A percentile compares a stretch with the other conserved stretches of the same genome.
Evolutionary conservation across 345 rosid species (phyloP).

Genomic region (Theobroma cacao): DNA sequence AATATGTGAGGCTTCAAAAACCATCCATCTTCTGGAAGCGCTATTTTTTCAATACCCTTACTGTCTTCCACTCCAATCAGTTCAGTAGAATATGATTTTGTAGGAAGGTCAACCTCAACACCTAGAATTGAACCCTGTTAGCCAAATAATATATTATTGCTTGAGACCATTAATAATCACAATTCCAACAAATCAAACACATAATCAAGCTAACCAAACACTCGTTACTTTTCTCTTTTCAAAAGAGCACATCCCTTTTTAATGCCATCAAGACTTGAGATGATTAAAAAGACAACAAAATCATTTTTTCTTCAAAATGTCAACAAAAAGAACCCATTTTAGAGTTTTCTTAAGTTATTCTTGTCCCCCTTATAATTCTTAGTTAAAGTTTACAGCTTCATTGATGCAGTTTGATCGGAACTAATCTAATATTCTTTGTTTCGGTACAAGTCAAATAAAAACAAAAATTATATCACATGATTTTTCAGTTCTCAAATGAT

Average conservation of each 20-base stretch:
- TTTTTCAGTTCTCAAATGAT: not conserved
- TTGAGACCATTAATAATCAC: constrained; percentile 24
- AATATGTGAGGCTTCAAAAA: constrained; percentile 68
- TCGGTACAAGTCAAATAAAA: not conserved
- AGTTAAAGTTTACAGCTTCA: not conserved
- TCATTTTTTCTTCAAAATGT: not conserved
- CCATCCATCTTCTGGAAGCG: constrained; percentile 50
- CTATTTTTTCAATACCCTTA: constrained; percentile 40
- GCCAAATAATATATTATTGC: constrained; percentile 49
- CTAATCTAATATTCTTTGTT: not conserved
- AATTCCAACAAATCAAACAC: not conserved
- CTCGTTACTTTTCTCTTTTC: not conserved
- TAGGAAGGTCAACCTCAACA: constrained; percentile 75
- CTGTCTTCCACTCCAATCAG: constrained; percentile 41
- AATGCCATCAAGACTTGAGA: not conserved
- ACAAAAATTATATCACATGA: not conserved
- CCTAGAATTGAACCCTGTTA: constrained; percentile 99
- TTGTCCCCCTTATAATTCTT: not conserved
- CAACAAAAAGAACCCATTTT: not conserved
- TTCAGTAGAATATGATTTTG: constrained; percentile 56
- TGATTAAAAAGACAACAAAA: not conserved
- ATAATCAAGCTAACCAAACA: not conserved
- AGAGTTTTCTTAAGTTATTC: not conserved
- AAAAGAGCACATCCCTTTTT: not conserved
- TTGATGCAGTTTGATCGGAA: not conserved